These are phyloP conservation scores for Gonapodya sp. DNA, from an alignment of 192 early-diverging fungal genomes.

Conservation along the genomic window DNA sequence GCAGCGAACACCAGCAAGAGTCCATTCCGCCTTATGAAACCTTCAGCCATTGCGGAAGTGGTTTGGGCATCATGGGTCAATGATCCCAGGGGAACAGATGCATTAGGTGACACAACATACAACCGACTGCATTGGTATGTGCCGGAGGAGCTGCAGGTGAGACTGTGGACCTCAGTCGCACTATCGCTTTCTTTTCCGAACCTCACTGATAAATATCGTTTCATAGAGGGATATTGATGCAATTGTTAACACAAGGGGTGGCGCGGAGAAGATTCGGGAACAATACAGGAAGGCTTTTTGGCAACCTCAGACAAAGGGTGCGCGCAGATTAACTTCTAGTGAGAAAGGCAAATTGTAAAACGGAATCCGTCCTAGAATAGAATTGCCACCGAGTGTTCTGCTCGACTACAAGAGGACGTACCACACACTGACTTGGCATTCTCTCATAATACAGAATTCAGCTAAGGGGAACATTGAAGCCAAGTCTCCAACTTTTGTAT, in stretches of 20 bases:
- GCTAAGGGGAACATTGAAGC: too few species aligned
- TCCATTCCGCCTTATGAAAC: constrained; percentile 8
- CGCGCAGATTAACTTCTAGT: too few species aligned
- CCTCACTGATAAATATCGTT: too few species aligned
- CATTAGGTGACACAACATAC: not conserved
- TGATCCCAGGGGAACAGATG: not conserved
- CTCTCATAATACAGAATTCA: too few species aligned
- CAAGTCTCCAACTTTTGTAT: too few species aligned
- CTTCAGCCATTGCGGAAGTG: not conserved
- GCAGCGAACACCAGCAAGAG: not conserved
- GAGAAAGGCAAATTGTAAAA: too few species aligned
- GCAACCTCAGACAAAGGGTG: too few species aligned
- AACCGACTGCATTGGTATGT: constrained; percentile 1
- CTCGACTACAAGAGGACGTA: too few species aligned
- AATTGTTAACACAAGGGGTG: constrained; percentile 1
- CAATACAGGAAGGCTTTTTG: not conserved
- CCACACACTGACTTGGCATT: too few species aligned
- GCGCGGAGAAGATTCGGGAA: constrained; percentile 4
- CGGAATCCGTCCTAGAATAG: too few species aligned
- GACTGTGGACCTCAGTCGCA: not conserved
- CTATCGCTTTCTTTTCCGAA: too few species aligned
- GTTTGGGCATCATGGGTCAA: constrained; percentile 3
- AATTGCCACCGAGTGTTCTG: too few species aligned
- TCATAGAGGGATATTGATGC: constrained; percentile 1
- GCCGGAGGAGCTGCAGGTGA: constrained; percentile 9